phyloP scores from a whole-genome alignment of 1,284 basidiomycete species.

The Ganoderma leucocontextum region DNA sequence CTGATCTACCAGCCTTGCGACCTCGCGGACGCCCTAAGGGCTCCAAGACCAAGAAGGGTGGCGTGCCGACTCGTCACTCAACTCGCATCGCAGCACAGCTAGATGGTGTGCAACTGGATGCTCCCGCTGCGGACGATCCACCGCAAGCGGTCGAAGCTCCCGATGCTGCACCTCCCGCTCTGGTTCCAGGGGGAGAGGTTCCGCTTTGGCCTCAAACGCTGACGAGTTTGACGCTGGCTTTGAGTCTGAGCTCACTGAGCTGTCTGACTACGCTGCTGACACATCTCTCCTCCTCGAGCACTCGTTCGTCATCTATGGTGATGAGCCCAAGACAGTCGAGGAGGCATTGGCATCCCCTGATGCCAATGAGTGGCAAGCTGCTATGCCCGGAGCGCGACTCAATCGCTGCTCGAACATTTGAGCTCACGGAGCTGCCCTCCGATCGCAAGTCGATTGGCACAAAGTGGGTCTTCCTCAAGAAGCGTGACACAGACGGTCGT shows the following conservation, averaged over 20 bases:
- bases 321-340: constrained; percentile 8
- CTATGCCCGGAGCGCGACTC: constrained; percentile 17
- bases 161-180: not conserved
- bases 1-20: constrained; percentile 6
- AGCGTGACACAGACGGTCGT: constrained; percentile 42
- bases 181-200: constrained; percentile 5
- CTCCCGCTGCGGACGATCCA: not conserved
- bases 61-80: constrained; percentile 3
- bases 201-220: not conserved
- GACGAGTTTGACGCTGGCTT: no score
- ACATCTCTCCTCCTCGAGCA: constrained; percentile 9
- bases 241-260: no score
- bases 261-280: not conserved
- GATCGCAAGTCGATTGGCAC: constrained; percentile 30
- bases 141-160: not conserved
- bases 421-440: constrained; percentile 9
- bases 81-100: not conserved
- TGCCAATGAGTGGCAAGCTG: constrained; percentile 11
- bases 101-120: not conserved
- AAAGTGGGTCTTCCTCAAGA: constrained; percentile 47
- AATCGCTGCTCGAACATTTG: constrained; percentile 18
- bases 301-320: constrained; percentile 7
- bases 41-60: constrained; percentile 21
- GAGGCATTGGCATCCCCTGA: constrained; percentile 14
- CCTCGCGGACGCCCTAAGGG: constrained; percentile 18